phyloP scores from a whole-genome alignment of 768 basidiomycete species.

The Jaapia argillacea region DNA sequence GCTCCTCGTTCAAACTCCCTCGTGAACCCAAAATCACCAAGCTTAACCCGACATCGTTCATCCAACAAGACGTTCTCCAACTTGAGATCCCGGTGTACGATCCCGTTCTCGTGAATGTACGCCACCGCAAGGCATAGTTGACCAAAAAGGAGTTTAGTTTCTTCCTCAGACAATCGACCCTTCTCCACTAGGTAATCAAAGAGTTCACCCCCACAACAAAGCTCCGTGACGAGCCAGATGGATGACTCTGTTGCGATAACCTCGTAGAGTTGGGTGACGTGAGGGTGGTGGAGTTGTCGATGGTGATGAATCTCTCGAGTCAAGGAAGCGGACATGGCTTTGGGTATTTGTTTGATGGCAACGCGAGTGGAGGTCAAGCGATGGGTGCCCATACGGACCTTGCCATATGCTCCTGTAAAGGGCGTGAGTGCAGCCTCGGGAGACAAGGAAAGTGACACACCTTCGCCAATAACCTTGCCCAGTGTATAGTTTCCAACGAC shows the following conservation, averaged over 20 bases:
- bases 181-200: constrained; percentile 98
- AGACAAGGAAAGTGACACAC: constrained; percentile 28
- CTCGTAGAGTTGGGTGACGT: constrained; percentile 94
- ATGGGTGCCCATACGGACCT: constrained; percentile 90
- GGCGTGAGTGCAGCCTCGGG: constrained; percentile 10
- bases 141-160: constrained; percentile 86
- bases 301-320: constrained; percentile 99
- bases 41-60: constrained; percentile 83
- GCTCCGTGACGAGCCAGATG: constrained; percentile 96
- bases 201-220: constrained; percentile 94
- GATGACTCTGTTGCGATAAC: constrained; percentile 93
- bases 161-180: constrained; percentile 75
- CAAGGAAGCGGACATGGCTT: constrained; percentile 80
- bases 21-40: constrained; percentile 94
- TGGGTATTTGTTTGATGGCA: constrained; percentile 97
- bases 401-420: constrained; percentile 80
- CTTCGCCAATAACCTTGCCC: constrained; percentile 92
- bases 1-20: constrained; percentile 75
- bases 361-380: constrained; percentile 86
- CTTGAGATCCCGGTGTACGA: constrained; percentile 96
- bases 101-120: constrained; percentile 85
- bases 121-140: constrained; percentile 90
- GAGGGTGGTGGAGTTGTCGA: constrained; percentile 90
- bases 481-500: constrained; percentile 94
- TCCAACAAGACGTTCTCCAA: constrained; percentile 91